Percentiles rank a stretch among this genome's conserved stretches.
These are phyloP conservation scores for Nemania sp. DNA, from an alignment of 2,329 filamentous ascomycete genomes.

Conservation along the genomic window DNA sequence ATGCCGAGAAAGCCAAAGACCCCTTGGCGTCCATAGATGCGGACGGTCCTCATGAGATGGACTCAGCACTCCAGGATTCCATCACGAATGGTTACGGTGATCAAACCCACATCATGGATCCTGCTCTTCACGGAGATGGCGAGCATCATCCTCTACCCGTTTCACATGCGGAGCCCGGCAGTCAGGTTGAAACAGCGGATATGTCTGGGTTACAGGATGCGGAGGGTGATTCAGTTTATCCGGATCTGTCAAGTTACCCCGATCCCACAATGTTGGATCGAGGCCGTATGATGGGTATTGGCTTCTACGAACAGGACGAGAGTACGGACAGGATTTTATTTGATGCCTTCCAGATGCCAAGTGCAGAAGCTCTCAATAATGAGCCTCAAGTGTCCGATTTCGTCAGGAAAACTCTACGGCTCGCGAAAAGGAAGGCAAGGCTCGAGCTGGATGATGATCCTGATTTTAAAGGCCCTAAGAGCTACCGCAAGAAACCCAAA, in stretches of 20 bases:
- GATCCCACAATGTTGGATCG: slow-evolving; percentile 53
- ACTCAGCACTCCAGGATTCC: slow-evolving; percentile 40
- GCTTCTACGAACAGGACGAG: slow-evolving; percentile 64
- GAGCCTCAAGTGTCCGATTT: slow-evolving; percentile 58
- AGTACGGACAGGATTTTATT: slow-evolving; percentile 63
- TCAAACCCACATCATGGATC: slow-evolving; percentile 43
- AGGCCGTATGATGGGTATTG: slow-evolving; percentile 61
- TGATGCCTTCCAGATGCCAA: slow-evolving; percentile 60
- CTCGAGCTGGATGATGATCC: slow-evolving; percentile 59
- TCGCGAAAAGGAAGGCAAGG: slow-evolving; percentile 57
- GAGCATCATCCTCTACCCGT: slow-evolving; percentile 23
- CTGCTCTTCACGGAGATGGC: slow-evolving; percentile 22
- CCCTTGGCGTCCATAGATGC: slow-evolving; percentile 37
- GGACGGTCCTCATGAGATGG: slow-evolving; percentile 38
- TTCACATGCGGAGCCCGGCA: slow-evolving; percentile 30
- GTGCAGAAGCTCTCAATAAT: slow-evolving; percentile 48
- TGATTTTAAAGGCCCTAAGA: slow-evolving; percentile 53
- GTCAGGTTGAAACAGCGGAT: slow-evolving; percentile 38
- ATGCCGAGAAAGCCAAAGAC: slow-evolving; percentile 60
- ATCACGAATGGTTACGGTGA: slow-evolving; percentile 42
- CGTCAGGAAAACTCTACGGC: slow-evolving; percentile 58
- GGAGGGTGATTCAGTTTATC: slow-evolving; percentile 37
- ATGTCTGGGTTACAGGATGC: slow-evolving; percentile 40
- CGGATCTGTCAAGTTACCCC: slow-evolving; percentile 44
- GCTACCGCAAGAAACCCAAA: slow-evolving; percentile 49